phyloP scores from a whole-genome alignment of 768 basidiomycete species.

The Amanita muscaria region DNA sequence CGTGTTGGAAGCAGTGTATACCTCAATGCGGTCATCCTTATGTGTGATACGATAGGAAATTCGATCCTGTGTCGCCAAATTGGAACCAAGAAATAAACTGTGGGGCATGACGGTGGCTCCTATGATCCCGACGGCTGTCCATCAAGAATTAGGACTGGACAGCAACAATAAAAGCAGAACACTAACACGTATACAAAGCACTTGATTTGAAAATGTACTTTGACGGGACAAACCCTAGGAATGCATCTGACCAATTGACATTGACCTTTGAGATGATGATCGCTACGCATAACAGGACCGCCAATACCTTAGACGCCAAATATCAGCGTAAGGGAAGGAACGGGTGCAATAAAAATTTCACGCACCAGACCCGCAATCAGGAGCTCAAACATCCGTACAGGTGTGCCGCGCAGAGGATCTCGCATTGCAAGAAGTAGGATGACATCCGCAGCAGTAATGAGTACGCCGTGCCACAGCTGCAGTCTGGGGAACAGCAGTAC shows the following conservation, averaged over 20 bases:
- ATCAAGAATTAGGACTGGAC: neutral
- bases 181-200: constrained; percentile 59
- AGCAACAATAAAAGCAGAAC: neutral
- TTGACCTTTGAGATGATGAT: constrained; percentile 65
- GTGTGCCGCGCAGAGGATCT: constrained; percentile 59
- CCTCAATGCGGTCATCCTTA: constrained; percentile 10
- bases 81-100: constrained; percentile 82
- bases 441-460: constrained; percentile 63
- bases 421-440: constrained; percentile 61
- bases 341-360: neutral
- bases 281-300: constrained; percentile 71
- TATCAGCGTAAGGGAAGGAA: neutral
- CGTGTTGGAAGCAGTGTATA: neutral
- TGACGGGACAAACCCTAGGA: constrained; percentile 71
- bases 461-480: constrained; percentile 61
- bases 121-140: constrained; percentile 57
- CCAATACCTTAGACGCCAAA: constrained; percentile 38
- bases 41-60: constrained; percentile 28
- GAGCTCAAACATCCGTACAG: constrained; percentile 60
- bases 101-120: constrained; percentile 93
- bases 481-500: constrained; percentile 64
- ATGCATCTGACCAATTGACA: constrained; percentile 66
- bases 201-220: constrained; percentile 46
- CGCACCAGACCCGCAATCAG: constrained; percentile 55
- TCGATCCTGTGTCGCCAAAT: constrained; percentile 77